Base-by-base conservation (phyloP, 768 basidiomycete species). In the Boletellus emodensis region DNA sequence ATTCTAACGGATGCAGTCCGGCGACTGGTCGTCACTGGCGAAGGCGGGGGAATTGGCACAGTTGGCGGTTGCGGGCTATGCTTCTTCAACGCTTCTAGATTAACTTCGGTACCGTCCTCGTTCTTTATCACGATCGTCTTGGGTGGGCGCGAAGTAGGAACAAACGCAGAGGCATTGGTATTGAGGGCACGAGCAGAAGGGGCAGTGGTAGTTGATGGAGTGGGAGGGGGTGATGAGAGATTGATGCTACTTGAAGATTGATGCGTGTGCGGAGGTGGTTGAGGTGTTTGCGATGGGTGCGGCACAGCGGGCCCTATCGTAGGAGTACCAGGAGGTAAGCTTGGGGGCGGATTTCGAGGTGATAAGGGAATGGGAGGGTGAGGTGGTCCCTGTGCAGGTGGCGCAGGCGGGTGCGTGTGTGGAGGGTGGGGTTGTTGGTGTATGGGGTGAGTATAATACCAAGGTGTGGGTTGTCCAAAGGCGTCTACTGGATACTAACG, bases 311-410 rank as follows among this genome's bases (percentile, higher is more conserved):
- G 86, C 3, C 80, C 48, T 48, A 79, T 71, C 2, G 83, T 85
- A n/a, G 88, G 85, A 1, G 87, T 89, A 28, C 79, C 80, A 12
- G 86, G 82, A 5, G 80, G 83, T 15, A 85, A 60, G 43, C 60
- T 70, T 12, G 72, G 73, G 43, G 78, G 74, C 32, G 75, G 78
- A 59, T 78, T 82, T 55, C 85, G 80, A 34, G 87, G 86, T 14
- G 87, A 88, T 74, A 89, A 80, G 5, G 85, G 75, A 68, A 84
- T 79, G 45, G 70, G 69, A 30, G 71, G 55, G 57, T 81, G 76
- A 42, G 74, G 75, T 24, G 74, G 75, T 28, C 70, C 61, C 43
- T 71, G 73, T 49, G 71, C 61, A n/a, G 66, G 60, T 18, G 64
- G 61, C 1, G 71, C 65, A 28, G 65, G 61, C 22, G 63, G 68